phyloP scores from a whole-genome alignment of 2,329 filamentous ascomycete species.

The Talaromyces marneffei region DNA sequence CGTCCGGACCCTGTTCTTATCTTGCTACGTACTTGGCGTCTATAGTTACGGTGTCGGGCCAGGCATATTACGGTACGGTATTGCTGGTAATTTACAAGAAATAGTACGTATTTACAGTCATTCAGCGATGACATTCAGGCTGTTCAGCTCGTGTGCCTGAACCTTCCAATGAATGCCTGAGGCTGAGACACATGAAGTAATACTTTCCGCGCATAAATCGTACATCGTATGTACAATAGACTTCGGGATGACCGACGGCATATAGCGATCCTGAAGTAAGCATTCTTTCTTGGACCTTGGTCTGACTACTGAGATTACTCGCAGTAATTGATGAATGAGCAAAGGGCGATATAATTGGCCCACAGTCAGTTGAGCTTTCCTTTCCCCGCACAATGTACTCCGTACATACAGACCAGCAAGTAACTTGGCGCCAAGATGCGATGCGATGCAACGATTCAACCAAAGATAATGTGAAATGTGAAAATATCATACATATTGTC shows the following conservation, averaged over 20 bases:
- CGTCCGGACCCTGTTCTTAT: slow-evolving; percentile 3
- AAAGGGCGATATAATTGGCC: neutral
- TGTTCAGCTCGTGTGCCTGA: neutral
- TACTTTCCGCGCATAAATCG: neutral
- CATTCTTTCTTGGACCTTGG: neutral
- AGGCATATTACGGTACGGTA: neutral
- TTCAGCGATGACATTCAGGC: neutral
- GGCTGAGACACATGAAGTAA: neutral
- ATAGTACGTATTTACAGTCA: neutral
- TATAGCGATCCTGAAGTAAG: neutral
- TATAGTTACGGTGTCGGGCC: neutral
- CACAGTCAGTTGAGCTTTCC: neutral
- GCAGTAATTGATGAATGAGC: neutral
- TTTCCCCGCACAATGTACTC: slow-evolving; percentile 5
- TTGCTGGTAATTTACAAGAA: neutral
- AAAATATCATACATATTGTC: no score
- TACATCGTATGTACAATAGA: neutral
- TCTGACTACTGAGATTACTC: neutral
- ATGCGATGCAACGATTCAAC: neutral
- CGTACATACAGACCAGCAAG: neutral
- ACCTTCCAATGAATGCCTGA: neutral
- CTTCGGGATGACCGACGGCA: neutral
- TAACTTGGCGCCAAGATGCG: neutral
- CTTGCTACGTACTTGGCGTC: no score
- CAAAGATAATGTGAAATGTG: neutral